Conservation (phyloP, 2,329 filamentous ascomycete genomes). For the Neonectria hederae region DNA sequence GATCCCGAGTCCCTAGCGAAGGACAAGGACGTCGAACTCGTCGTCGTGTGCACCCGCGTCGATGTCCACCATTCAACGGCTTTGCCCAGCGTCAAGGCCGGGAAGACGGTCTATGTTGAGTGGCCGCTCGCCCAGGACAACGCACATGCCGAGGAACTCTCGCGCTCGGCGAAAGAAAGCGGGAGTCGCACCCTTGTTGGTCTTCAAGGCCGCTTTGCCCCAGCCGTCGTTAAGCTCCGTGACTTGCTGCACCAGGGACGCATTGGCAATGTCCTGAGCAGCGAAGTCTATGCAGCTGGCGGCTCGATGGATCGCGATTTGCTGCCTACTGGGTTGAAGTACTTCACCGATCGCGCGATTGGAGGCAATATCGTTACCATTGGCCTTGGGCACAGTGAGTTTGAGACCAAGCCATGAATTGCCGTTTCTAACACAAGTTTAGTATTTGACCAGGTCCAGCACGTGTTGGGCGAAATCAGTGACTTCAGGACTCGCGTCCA, state of each 20-base stretch:
- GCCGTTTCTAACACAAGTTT: neutral
- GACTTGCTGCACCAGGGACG: constrained; percentile 54
- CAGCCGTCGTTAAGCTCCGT: constrained; percentile 54
- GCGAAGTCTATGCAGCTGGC: constrained; percentile 53
- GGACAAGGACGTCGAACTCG: constrained; percentile 62
- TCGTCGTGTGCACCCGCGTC: constrained; percentile 64
- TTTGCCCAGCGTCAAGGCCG: constrained; percentile 58
- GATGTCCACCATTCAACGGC: constrained; percentile 60
- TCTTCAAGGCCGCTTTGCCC: constrained; percentile 60
- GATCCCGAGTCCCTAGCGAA: constrained; percentile 57
- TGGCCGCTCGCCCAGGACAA: constrained; percentile 64
- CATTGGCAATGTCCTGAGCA: constrained; percentile 64
- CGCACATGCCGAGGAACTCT: constrained; percentile 53
- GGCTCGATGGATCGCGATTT: constrained; percentile 48
- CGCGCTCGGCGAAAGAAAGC: constrained; percentile 44
- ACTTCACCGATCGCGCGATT: constrained; percentile 58
- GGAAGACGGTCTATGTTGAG: constrained; percentile 65
- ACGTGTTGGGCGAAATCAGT: constrained; percentile 56
- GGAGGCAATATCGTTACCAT: constrained; percentile 58
- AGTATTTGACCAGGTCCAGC: constrained; percentile 58
- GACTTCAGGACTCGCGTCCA: constrained; percentile 53
- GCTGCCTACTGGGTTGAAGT: constrained; percentile 51
- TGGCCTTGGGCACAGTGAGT: constrained; percentile 54
- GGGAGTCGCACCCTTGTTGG: constrained; percentile 57
- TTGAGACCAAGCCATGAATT: neutral